A percentile compares a stretch with the other conserved stretches of the same genome.
phyloP scores from a whole-genome alignment of 2,329 filamentous ascomycete genomes.

The Mycocentrospora acerina region DNA sequence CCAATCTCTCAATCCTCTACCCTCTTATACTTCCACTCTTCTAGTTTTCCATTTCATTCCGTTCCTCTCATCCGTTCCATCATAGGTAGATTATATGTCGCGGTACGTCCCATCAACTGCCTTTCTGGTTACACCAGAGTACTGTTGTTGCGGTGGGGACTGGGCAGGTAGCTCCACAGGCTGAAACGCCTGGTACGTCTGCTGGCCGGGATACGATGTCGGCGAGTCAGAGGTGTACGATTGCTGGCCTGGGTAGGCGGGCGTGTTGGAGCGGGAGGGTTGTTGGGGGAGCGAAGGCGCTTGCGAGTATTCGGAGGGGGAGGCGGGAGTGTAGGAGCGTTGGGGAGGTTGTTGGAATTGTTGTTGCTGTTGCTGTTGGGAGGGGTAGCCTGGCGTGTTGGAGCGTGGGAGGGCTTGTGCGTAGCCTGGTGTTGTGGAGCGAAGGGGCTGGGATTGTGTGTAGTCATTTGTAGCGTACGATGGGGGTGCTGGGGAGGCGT shows the following conservation, averaged over 20 bases:
- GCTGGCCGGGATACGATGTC: constrained; percentile 15
- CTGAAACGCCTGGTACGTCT: constrained; percentile 14
- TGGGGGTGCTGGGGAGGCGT: constrained; percentile 5
- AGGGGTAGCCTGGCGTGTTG: background rate
- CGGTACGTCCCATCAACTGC: constrained; percentile 19
- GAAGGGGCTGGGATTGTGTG: background rate
- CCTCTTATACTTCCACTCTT: too few species aligned
- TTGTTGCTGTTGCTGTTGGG: background rate
- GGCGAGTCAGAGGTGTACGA: background rate
- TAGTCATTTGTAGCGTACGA: constrained; percentile 2
- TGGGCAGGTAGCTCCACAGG: too few species aligned
- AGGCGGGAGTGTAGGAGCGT: constrained; percentile 3
- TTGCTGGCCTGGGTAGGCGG: too few species aligned
- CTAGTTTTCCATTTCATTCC: too few species aligned
- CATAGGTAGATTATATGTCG: too few species aligned
- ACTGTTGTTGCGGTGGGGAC: too few species aligned
- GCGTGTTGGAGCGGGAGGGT: constrained; percentile 1
- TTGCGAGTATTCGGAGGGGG: constrained; percentile 2
- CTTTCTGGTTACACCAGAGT: constrained; percentile 12
- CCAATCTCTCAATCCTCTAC: too few species aligned
- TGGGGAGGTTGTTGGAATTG: too few species aligned
- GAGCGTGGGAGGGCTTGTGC: constrained; percentile 8
- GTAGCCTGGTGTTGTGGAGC: constrained; percentile 3
- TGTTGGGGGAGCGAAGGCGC: constrained; percentile 1
- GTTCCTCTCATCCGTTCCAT: too few species aligned